A percentile compares a stretch with the other conserved stretches of the same genome.
Evolutionary conservation across 2,329 filamentous ascomycete genomes (phyloP).

Genomic region (Polychaeton citri): DNA sequence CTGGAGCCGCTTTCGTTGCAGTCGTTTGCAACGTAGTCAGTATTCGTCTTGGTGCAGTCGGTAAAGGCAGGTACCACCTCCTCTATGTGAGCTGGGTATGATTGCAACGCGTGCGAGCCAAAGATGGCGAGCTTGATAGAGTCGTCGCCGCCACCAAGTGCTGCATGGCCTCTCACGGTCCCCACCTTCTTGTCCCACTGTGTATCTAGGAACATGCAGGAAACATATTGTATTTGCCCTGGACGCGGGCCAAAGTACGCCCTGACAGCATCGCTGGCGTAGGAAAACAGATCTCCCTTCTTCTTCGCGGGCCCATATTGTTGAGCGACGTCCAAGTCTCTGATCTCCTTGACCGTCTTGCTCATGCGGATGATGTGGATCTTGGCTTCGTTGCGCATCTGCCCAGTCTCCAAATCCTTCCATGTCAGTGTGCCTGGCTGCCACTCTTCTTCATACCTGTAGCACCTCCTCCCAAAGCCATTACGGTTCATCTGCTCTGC

Average conservation of each 20-base stretch:
- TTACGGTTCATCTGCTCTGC: constrained; percentile 92
- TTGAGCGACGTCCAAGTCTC: constrained; percentile 64
- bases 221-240: constrained; percentile 79
- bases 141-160: constrained; percentile 62
- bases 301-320: constrained; percentile 57
- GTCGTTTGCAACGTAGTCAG: constrained; percentile 67
- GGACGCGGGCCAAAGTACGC: constrained; percentile 60
- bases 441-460: constrained; percentile 94
- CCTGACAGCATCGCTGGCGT: constrained; percentile 65
- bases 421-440: constrained; percentile 66
- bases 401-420: constrained; percentile 55
- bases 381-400: constrained; percentile 81
- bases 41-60: constrained; percentile 83
- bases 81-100: constrained; percentile 78
- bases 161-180: constrained; percentile 66
- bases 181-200: constrained; percentile 69
- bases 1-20: constrained; percentile 76
- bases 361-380: constrained; percentile 73
- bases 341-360: constrained; percentile 73
- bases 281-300: constrained; percentile 60
- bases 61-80: constrained; percentile 81
- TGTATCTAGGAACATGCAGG: constrained; percentile 71
- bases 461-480: constrained; percentile 70
- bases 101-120: constrained; percentile 82
- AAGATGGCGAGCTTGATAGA: constrained; percentile 76